Conservation (phyloP, 2,329 filamentous ascomycete genomes). For the Zarea fungicola region DNA sequence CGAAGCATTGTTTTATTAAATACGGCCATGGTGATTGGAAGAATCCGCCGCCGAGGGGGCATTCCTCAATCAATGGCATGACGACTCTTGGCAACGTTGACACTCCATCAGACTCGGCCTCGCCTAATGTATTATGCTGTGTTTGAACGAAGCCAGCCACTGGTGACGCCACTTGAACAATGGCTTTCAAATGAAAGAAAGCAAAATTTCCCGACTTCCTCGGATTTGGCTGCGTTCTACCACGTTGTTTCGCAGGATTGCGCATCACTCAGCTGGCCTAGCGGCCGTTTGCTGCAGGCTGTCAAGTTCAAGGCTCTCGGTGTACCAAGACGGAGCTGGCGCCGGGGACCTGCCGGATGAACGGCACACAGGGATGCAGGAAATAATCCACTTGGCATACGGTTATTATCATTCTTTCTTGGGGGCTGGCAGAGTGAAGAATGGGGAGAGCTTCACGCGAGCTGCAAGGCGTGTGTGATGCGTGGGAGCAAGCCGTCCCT, state of each 20-base stretch:
- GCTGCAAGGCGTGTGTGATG: too few relatives aligned
- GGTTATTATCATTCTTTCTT: not conserved
- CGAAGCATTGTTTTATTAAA: not conserved
- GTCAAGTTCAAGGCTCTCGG: not conserved
- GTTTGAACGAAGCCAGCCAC: not conserved
- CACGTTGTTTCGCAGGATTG: not conserved
- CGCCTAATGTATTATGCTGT: not conserved
- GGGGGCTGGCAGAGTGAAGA: too few relatives aligned
- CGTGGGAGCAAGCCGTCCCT: too few relatives aligned
- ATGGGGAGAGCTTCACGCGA: too few relatives aligned
- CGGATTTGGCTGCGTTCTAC: not conserved
- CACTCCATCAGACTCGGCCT: not conserved
- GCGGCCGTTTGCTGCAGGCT: slow-evolving; percentile 1
- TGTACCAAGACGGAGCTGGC: not conserved
- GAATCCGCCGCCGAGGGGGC: not conserved
- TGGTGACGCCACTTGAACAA: not conserved
- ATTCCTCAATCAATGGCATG: slow-evolving; percentile 3
- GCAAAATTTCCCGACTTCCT: not conserved
- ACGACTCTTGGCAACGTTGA: slow-evolving; percentile 1
- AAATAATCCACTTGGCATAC: slow-evolving; percentile 2
- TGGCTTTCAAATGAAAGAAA: not conserved
- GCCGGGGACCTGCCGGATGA: slow-evolving; percentile 2
- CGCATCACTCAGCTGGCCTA: not conserved
- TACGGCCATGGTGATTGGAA: not conserved
- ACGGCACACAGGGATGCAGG: not conserved